These are phyloP conservation scores for Aspergillus panamensis DNA, from an alignment of 495 filamentous ascomycete species.

Conservation along the genomic window DNA sequence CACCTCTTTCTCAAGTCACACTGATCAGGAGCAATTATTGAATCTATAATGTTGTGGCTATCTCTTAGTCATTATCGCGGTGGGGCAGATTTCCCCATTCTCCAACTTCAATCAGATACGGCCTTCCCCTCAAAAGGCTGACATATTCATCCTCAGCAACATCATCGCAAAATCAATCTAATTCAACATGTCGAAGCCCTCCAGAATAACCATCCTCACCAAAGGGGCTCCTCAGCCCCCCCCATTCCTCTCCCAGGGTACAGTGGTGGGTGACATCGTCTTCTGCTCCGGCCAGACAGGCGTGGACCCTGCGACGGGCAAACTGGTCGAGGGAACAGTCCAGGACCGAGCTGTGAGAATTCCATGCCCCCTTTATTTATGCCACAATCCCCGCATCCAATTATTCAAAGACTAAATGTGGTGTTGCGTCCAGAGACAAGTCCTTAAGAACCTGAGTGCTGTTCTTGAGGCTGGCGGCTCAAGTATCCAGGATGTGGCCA, in stretches of 20 bases:
- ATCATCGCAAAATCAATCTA: not conserved
- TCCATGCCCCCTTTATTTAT: not conserved
- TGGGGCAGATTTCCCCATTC: constrained; percentile 7
- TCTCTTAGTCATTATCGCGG: constrained; percentile 2
- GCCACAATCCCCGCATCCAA: not conserved
- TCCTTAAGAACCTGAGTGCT: constrained; percentile 59
- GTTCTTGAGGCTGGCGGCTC: constrained; percentile 64
- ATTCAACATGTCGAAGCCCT: constrained; percentile 9
- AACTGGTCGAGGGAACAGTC: constrained; percentile 51
- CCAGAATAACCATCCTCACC: constrained; percentile 30
- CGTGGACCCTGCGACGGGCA: constrained; percentile 45
- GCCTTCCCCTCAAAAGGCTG: not conserved
- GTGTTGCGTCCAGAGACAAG: constrained; percentile 35
- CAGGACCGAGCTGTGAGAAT: constrained; percentile 50
- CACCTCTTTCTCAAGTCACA: no score
- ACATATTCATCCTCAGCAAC: not conserved
- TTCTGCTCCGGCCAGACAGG: constrained; percentile 50
- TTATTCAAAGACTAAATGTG: not conserved
- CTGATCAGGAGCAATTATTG: not conserved
- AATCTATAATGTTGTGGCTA: not conserved
- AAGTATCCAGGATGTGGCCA: constrained; percentile 59
- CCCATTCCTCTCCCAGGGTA: constrained; percentile 44
- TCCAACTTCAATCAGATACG: not conserved
- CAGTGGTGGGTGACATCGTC: constrained; percentile 41
- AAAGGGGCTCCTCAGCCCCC: constrained; percentile 38